These are phyloP conservation scores for Boletellus sp. DNA, from an alignment of 768 basidiomycete species.

Conservation along the genomic window DNA sequence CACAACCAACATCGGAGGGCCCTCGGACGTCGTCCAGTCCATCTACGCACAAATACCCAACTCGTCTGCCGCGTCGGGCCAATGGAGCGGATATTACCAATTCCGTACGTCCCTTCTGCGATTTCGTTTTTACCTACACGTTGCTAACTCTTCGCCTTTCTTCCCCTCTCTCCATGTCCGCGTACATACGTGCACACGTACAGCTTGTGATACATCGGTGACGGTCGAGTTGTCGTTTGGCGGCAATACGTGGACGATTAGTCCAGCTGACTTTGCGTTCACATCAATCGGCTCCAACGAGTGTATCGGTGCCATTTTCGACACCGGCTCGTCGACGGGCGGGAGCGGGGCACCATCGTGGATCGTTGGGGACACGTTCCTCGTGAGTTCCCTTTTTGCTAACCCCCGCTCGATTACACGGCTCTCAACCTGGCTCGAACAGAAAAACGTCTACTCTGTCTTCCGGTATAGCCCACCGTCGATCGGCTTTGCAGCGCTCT, in stretches of 20 bases:
- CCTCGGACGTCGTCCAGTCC: conserved; percentile 33
- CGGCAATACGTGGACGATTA: conserved; percentile 44
- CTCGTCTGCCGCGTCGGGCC: conserved; percentile 33
- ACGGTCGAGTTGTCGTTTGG: conserved; percentile 44
- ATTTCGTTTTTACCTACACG: too few relatives aligned
- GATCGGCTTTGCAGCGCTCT: conserved; percentile 50
- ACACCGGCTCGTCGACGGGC: conserved; percentile 26
- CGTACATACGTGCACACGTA: background rate
- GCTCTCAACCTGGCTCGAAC: background rate
- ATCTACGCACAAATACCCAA: conserved; percentile 48
- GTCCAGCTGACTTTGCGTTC: conserved; percentile 45
- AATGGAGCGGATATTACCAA: conserved; percentile 46
- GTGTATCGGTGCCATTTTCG: conserved; percentile 56
- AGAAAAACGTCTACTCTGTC: conserved; percentile 58
- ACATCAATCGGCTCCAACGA: conserved; percentile 34
- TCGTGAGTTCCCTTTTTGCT: conserved; percentile 30
- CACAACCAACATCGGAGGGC: conserved; percentile 58
- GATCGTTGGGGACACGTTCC: conserved; percentile 54
- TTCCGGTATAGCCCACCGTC: conserved; percentile 47
- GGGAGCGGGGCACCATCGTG: conserved; percentile 37
- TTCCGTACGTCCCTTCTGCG: conserved; percentile 32
- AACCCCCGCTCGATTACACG: too few relatives aligned
- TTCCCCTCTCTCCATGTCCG: too few relatives aligned
- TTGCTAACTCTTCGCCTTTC: too few relatives aligned
- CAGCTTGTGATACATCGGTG: conserved; percentile 37